Evolutionary conservation across 139 green algal genomes (phyloP), one percentile per base, ranked within the genome.

Genomic region (Chlamydomonas asymmetrica): DNA sequence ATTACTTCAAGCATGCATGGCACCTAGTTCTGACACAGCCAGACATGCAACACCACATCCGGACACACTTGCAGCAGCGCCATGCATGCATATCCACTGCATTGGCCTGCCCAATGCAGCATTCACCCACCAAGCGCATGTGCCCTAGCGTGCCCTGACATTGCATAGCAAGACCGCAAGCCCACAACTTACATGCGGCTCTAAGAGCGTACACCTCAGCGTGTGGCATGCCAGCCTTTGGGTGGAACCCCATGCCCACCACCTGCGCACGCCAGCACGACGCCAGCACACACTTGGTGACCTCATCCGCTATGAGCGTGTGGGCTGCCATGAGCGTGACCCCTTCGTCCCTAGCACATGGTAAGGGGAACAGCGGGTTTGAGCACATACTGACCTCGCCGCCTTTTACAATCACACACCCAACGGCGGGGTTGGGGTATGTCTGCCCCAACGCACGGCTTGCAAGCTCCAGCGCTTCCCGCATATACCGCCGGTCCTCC

Each of bases 161-260:
- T n/a, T n/a, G n/a, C n/a, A n/a, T n/a, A n/a, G n/a, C n/a, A n/a
- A n/a, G n/a, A n/a, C n/a, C n/a, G n/a, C n/a, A n/a, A n/a, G n/a
- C n/a, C n/a, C n/a, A n/a, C n/a, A n/a, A n/a, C 59, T n/a, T 37
- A 80, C 92, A 92, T 79, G 94, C 94, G 45, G 81, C 94, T 6
- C 93, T 69, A 50, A 99, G 84, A 5, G 96, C 96, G 72, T 95
- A 99, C 31, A 99, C 95, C 84, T 99, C 96, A 6, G 96, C 96
- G 71, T 99, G 96, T 0, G 96, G 96, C 87, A 96, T 85, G 60
- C 96, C 96, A 27, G 96, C 94, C 49, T 94, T 91, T 5, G 96
- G 96, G 74, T 99, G 96, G 68, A 85, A 99, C 4, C 96, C 96
- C 71, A 98, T 91, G 20, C 96, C 96, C 0, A 99, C 90, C 5